These are phyloP conservation scores for Fistulifera solaris DNA, from an alignment of 108 stramenopile genomes.

Conservation along the genomic window DNA sequence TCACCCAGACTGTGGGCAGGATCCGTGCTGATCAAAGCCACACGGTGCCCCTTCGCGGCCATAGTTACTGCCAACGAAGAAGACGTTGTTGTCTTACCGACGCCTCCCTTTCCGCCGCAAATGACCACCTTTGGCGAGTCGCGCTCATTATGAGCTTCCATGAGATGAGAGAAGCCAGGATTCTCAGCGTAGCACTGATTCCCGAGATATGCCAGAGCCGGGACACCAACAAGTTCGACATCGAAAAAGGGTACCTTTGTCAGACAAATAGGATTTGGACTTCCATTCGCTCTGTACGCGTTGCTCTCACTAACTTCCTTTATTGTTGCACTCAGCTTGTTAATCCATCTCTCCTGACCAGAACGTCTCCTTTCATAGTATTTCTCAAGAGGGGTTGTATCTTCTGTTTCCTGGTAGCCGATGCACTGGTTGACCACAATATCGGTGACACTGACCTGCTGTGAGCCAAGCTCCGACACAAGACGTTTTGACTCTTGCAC, in stretches of 20 bases:
- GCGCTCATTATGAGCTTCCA: constrained; percentile 23
- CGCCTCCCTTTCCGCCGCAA: constrained; percentile 87
- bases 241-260: constrained; percentile 76
- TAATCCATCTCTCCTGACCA: constrained; percentile 69
- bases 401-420: constrained; percentile 9
- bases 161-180: constrained; percentile 45
- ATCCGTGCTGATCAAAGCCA: constrained; percentile 88
- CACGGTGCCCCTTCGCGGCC: constrained; percentile 78
- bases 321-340: constrained; percentile 46
- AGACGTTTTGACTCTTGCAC: constrained; percentile 74
- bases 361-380: constrained; percentile 66
- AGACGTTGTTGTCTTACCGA: constrained; percentile 84
- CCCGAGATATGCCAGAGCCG: constrained; percentile 69
- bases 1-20: constrained; percentile 96
- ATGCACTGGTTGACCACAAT: constrained; percentile 83
- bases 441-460: constrained; percentile 64
- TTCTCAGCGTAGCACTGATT: constrained; percentile 38
- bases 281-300: constrained; percentile 54
- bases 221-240: constrained; percentile 75
- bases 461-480: constrained; percentile 46
- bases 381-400: constrained; percentile 29
- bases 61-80: constrained; percentile 80
- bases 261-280: constrained; percentile 35
- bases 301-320: constrained; percentile 52
- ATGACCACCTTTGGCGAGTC: constrained; percentile 62